These are phyloP conservation scores for Fistulinella cinereoalba DNA, from an alignment of 1,284 basidiomycete species.

Conservation along the genomic window DNA sequence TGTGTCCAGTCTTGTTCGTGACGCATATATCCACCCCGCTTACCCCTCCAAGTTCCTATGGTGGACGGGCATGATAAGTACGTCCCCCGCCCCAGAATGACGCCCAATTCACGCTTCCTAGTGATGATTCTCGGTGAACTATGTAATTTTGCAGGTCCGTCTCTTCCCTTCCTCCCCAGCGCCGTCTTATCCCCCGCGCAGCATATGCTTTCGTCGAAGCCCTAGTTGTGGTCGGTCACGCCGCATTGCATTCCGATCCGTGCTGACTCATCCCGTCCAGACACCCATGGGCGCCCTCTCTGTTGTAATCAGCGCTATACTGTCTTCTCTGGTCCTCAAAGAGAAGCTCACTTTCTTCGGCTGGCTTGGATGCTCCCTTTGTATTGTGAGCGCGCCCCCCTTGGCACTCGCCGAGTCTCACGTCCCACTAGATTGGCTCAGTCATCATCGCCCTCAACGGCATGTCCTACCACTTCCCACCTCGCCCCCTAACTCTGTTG, in stretches of 20 bases:
- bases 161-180: conserved; percentile 20
- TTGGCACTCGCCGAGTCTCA: conserved; percentile 2
- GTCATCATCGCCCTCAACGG: conserved; percentile 81
- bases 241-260: conserved; percentile 8
- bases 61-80: conserved; percentile 84
- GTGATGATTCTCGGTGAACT: conserved; percentile 82
- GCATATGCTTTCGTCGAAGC: conserved; percentile 91
- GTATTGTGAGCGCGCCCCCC: conserved; percentile 55
- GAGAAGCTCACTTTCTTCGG: conserved; percentile 92
- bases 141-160: conserved; percentile 78
- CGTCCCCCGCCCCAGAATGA: neutral
- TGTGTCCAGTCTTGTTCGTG: conserved; percentile 37
- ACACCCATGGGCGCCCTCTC: conserved; percentile 96
- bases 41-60: conserved; percentile 57
- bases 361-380: conserved; percentile 90
- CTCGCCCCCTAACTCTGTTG: conserved; percentile 2
- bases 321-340: conserved; percentile 91
- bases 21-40: conserved; percentile 10
- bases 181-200: conserved; percentile 28
- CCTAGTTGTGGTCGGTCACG: conserved; percentile 70
- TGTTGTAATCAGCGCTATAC: conserved; percentile 92
- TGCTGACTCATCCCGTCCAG: conserved; percentile 34
- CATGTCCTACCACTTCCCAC: conserved; percentile 19
- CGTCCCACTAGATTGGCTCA: conserved; percentile 66
- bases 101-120: conserved; percentile 27